Conservation (phyloP, 2,329 filamentous ascomycete species). For the Exophiala oligosperma region DNA sequence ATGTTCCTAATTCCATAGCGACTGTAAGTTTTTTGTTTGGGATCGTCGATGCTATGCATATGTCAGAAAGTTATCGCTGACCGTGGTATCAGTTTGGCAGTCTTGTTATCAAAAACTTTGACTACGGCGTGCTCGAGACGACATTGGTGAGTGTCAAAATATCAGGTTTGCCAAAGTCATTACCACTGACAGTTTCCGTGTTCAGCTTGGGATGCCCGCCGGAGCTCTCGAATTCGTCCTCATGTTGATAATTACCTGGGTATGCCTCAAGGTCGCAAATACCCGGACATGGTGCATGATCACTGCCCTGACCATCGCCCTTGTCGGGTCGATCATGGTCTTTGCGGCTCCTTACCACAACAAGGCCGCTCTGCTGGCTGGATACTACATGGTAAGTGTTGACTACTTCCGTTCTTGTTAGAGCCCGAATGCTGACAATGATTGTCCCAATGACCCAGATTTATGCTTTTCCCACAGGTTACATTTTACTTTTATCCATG, state of each 20-base stretch:
- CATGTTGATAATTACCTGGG: not conserved
- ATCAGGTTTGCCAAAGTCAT: not conserved
- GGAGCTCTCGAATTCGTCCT: conserved; percentile 32
- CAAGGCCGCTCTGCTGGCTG: conserved; percentile 2
- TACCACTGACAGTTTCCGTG: not conserved
- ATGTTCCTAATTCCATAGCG: conserved; percentile 35
- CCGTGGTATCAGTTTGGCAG: conserved; percentile 34
- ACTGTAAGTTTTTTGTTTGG: conserved; percentile 32
- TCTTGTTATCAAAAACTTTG: conserved; percentile 39
- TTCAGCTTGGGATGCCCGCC: conserved; percentile 41
- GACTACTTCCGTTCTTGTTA: too few relatives aligned
- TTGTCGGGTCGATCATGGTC: not conserved
- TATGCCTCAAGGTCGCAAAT: not conserved
- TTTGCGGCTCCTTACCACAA: not conserved
- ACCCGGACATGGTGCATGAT: conserved; percentile 1
- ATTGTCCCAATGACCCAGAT: not conserved
- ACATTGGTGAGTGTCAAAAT: conserved; percentile 31
- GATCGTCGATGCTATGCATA: too few relatives aligned
- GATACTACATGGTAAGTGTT: conserved; percentile 6
- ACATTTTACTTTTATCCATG: not conserved
- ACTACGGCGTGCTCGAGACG: conserved; percentile 39
- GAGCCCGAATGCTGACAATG: conserved; percentile 20
- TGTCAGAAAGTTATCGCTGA: too few relatives aligned
- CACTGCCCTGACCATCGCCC: not conserved
- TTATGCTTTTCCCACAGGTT: not conserved